Evolutionary conservation across 1,284 basidiomycete species (phyloP).

Genomic region (Puccinia novopanici): DNA sequence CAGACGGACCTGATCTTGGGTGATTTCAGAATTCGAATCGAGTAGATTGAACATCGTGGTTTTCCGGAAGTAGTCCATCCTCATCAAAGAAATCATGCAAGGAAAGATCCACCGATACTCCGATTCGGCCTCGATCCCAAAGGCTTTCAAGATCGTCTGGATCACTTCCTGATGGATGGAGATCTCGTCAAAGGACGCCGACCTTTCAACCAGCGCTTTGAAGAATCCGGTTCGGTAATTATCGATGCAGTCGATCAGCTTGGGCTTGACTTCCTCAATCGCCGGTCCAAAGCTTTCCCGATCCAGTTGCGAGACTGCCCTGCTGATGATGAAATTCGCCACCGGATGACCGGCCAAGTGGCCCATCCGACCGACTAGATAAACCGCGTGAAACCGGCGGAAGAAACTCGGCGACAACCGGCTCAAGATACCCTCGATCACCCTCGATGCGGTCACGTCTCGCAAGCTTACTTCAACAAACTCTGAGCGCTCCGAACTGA

Average conservation of each 20-base stretch:
- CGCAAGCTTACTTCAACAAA: slow-evolving; percentile 76
- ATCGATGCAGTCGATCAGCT: slow-evolving; percentile 65
- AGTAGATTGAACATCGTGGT: slow-evolving; percentile 33
- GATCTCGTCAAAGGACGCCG: slow-evolving; percentile 53
- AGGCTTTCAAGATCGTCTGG: slow-evolving; percentile 31
- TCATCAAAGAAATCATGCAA: slow-evolving; percentile 42
- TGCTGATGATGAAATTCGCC: slow-evolving; percentile 85
- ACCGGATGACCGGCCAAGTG: slow-evolving; percentile 78
- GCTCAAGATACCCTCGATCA: slow-evolving; percentile 74
- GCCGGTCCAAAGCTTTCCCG: slow-evolving; percentile 66
- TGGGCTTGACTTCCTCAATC: slow-evolving; percentile 66
- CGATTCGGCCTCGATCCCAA: slow-evolving; percentile 26
- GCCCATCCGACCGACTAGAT: slow-evolving; percentile 71
- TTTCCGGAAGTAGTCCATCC: slow-evolving; percentile 48
- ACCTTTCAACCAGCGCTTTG: slow-evolving; percentile 71
- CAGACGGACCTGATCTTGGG: slow-evolving; percentile 58
- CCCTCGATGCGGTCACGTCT: slow-evolving; percentile 81
- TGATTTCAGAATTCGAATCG: not conserved
- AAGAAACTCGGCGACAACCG: slow-evolving; percentile 70
- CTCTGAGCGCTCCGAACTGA: slow-evolving; percentile 64
- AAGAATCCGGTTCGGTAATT: slow-evolving; percentile 69
- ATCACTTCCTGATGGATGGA: slow-evolving; percentile 25
- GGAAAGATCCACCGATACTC: slow-evolving; percentile 41
- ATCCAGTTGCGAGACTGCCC: slow-evolving; percentile 69
- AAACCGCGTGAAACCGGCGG: slow-evolving; percentile 70